Evolutionary conservation across 2,329 filamentous ascomycete species (phyloP).

Genomic region (Colletotrichum lupini): DNA sequence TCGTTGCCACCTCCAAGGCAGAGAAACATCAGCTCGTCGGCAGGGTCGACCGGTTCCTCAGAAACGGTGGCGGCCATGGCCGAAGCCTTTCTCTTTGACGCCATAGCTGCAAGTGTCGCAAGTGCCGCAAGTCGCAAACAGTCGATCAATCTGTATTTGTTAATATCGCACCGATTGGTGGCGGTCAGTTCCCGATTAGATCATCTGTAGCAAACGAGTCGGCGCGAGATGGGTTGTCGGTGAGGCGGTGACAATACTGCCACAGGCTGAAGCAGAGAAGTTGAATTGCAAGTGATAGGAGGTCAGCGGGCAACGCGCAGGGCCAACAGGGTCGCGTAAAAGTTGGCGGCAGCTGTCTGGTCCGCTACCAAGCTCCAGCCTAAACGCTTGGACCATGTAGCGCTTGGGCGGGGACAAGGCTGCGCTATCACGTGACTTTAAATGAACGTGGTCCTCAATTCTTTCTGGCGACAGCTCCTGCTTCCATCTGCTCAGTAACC

Average conservation of each 20-base stretch:
- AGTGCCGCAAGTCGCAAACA: conserved; percentile 19
- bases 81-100: conserved; percentile 90
- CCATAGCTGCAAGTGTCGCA: conserved; percentile 65
- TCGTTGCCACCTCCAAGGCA: conserved; percentile 96
- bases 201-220: conserved; percentile 12
- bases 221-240: neutral
- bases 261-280: neutral
- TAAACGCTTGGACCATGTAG: conserved; percentile 13
- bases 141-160: neutral
- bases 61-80: conserved; percentile 69
- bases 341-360: conserved; percentile 15
- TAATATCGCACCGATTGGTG: conserved; percentile 3
- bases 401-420: neutral
- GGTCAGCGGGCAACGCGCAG: conserved; percentile 27
- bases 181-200: neutral
- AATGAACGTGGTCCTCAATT: conserved; percentile 39
- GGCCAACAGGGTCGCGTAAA: conserved; percentile 20
- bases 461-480: conserved; percentile 25
- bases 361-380: conserved; percentile 15
- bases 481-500: conserved; percentile 29
- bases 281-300: conserved; percentile 17
- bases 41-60: conserved; percentile 90
- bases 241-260: neutral
- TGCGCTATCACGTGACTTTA: conserved; percentile 53
- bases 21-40: conserved; percentile 94